These are phyloP conservation scores for Fermentozyma sake DNA, from an alignment of 1,139 yeast genomes.

Conservation along the genomic window DNA sequence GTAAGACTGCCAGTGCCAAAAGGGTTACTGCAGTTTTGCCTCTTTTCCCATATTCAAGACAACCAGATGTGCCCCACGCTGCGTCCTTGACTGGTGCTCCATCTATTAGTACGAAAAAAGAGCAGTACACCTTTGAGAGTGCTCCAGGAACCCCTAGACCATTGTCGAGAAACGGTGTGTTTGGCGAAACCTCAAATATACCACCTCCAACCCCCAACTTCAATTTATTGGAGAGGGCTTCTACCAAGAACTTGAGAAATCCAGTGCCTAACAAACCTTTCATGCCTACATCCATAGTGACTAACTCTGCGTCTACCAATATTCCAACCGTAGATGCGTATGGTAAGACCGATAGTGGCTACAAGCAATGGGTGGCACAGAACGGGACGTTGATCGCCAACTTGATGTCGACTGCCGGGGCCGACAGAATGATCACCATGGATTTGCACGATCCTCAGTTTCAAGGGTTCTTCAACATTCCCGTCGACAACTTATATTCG, in stretches of 20 bases:
- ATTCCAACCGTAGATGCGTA: constrained; percentile 32
- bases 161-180: constrained; percentile 12
- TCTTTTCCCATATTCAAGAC: constrained; percentile 91
- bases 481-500: constrained; percentile 86
- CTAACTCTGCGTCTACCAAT: constrained; percentile 21
- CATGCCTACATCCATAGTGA: constrained; percentile 25
- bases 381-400: constrained; percentile 92
- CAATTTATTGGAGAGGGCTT: constrained; percentile 1
- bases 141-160: constrained; percentile 60
- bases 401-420: constrained; percentile 87
- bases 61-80: constrained; percentile 90
- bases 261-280: constrained; percentile 20
- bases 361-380: constrained; percentile 94
- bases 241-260: background rate
- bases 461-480: constrained; percentile 89
- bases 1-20: constrained; percentile 92
- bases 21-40: constrained; percentile 95
- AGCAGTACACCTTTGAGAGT: constrained; percentile 53
- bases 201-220: background rate
- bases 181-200: no score
- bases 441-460: constrained; percentile 95
- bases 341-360: constrained; percentile 56
- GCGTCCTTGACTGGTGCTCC: constrained; percentile 56
- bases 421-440: constrained; percentile 95
- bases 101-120: constrained; percentile 37